phyloP scores from a whole-genome alignment of 2,329 filamentous ascomycete species.

The Metarhizium guizhouense region DNA sequence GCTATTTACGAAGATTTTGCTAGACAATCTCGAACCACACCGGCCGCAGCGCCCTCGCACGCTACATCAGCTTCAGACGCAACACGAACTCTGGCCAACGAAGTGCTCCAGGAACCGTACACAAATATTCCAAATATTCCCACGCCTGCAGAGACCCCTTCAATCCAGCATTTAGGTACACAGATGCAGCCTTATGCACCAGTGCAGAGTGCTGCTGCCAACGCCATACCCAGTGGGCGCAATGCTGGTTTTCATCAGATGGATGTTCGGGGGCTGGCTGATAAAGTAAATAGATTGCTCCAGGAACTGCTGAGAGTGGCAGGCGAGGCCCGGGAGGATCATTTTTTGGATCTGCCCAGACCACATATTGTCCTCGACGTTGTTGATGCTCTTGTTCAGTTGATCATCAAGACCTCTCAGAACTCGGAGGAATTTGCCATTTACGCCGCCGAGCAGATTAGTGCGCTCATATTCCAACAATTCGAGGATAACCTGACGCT shows the following conservation, averaged over 20 bases:
- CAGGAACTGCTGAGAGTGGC: slow-evolving; percentile 47
- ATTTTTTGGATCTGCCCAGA: slow-evolving; percentile 50
- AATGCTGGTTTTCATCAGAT: slow-evolving; percentile 37
- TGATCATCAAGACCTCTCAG: slow-evolving; percentile 55
- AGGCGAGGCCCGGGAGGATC: slow-evolving; percentile 45
- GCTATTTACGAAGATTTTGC: slow-evolving; percentile 97
- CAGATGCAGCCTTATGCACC: slow-evolving; percentile 50
- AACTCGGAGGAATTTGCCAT: slow-evolving; percentile 51
- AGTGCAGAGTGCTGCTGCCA: slow-evolving; percentile 31
- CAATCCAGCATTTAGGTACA: slow-evolving; percentile 41
- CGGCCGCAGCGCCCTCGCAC: slow-evolving; percentile 46
- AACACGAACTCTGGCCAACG: slow-evolving; percentile 52
- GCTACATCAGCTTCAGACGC: slow-evolving; percentile 50
- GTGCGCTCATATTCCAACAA: slow-evolving; percentile 44
- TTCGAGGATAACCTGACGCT: slow-evolving; percentile 47
- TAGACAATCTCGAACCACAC: slow-evolving; percentile 62
- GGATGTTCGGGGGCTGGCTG: slow-evolving; percentile 43
- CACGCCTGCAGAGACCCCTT: slow-evolving; percentile 51
- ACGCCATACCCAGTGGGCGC: slow-evolving; percentile 40
- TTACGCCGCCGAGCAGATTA: slow-evolving; percentile 52
- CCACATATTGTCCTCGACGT: slow-evolving; percentile 53
- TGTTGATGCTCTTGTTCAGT: slow-evolving; percentile 51
- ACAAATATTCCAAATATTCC: slow-evolving; percentile 46
- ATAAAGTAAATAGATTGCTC: slow-evolving; percentile 49
- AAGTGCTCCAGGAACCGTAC: slow-evolving; percentile 55